A percentile compares a stretch with the other conserved stretches of the same genome.
Evolutionary conservation across 2,329 filamentous ascomycete genomes (phyloP).

Genomic region (Verticillium zaregamsianum): DNA sequence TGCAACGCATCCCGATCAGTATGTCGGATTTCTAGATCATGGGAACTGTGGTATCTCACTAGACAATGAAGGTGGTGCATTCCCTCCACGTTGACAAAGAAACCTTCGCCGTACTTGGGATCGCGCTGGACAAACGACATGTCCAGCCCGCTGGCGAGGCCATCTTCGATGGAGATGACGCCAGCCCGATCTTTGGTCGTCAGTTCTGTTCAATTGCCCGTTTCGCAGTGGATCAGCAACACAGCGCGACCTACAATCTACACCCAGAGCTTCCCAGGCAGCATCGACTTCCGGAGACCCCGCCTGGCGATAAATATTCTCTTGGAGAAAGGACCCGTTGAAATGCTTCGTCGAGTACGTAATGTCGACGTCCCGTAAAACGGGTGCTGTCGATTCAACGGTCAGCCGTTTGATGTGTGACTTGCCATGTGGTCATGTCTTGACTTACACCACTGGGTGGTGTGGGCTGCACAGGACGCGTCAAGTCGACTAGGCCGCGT

Average conservation of each 20-base stretch:
- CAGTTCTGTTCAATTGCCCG: conserved; percentile 1
- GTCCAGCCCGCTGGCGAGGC: conserved; percentile 44
- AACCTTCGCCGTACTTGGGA: conserved; percentile 53
- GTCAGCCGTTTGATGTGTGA: not conserved
- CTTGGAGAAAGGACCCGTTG: conserved; percentile 52
- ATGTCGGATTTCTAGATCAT: not conserved
- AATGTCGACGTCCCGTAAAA: conserved; percentile 27
- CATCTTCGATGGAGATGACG: conserved; percentile 45
- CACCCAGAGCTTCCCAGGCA: conserved; percentile 44
- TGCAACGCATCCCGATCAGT: conserved; percentile 12
- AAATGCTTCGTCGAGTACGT: conserved; percentile 34
- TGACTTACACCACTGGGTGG: conserved; percentile 32
- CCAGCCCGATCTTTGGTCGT: conserved; percentile 35
- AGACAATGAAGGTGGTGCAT: conserved; percentile 56
- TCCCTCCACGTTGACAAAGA: conserved; percentile 52
- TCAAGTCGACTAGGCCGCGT: conserved; percentile 13
- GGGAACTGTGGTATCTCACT: conserved; percentile 23
- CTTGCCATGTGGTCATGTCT: not conserved
- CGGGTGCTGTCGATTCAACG: conserved; percentile 19
- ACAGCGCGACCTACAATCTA: conserved; percentile 36
- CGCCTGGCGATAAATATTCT: conserved; percentile 47
- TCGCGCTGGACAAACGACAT: conserved; percentile 51
- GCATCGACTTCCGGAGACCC: conserved; percentile 50
- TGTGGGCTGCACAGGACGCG: conserved; percentile 23
- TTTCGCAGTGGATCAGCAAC: not conserved